phyloP scores from a whole-genome alignment of 164 flowering plant genomes.

The Akebia trifoliata region DNA sequence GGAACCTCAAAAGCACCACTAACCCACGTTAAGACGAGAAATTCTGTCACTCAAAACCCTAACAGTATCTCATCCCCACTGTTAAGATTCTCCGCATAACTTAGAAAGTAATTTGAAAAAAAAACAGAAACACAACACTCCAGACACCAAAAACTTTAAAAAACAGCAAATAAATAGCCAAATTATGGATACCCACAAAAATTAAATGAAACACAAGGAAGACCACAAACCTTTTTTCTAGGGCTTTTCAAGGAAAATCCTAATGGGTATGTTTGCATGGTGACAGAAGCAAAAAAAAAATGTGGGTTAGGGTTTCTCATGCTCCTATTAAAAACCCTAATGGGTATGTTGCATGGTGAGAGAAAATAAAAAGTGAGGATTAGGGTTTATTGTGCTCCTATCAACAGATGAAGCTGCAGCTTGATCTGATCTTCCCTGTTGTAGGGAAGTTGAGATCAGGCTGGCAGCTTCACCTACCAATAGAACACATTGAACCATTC shows the following conservation, averaged over 20 bases:
- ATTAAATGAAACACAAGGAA: slow-evolving; percentile 7
- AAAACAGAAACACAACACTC: not conserved
- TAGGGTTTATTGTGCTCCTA: slow-evolving; percentile 30
- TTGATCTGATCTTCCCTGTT: slow-evolving; percentile 56
- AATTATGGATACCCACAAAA: slow-evolving; percentile 1
- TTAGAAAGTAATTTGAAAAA: not conserved
- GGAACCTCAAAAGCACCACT: slow-evolving; percentile 17
- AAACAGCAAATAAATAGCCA: not conserved
- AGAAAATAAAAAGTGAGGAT: not conserved
- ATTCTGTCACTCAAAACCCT: slow-evolving; percentile 17
- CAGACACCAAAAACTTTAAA: not conserved
- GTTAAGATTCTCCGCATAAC: slow-evolving; percentile 12
- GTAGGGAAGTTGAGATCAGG: slow-evolving; percentile 59
- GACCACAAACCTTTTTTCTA: slow-evolving; percentile 18
- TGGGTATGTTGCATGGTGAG: not conserved
- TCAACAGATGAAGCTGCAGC: slow-evolving; percentile 68
- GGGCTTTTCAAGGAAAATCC: slow-evolving; percentile 14
- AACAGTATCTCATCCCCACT: slow-evolving; percentile 5
- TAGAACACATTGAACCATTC: too few relatives aligned
- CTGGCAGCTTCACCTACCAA: slow-evolving; percentile 99
- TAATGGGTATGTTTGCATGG: not conserved
- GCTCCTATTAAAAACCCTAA: too few relatives aligned
- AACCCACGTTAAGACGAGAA: slow-evolving; percentile 9
- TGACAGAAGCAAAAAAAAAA: too few relatives aligned
- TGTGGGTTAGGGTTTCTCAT: too few relatives aligned